These are phyloP conservation scores for Hypoxylon lienhwacheense DNA, from an alignment of 495 filamentous ascomycete species.

Conservation along the genomic window DNA sequence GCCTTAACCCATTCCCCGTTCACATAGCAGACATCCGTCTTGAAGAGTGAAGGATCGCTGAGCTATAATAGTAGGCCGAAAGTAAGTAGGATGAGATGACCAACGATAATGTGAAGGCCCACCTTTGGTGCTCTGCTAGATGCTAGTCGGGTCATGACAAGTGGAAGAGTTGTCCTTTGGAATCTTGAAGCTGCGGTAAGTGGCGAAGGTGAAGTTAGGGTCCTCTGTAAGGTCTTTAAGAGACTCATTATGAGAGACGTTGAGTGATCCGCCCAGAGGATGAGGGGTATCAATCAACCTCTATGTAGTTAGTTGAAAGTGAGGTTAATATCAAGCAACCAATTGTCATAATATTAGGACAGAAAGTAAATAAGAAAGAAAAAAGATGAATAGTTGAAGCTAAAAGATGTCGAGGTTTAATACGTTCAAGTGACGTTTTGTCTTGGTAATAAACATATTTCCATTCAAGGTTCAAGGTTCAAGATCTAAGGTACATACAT, in stretches of 20 bases:
- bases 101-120: not conserved
- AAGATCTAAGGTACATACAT: too few relatives aligned
- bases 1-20: conserved; percentile 83
- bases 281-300: not conserved
- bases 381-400: too few relatives aligned
- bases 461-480: too few relatives aligned
- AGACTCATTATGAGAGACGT: conserved; percentile 24
- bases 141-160: conserved; percentile 40
- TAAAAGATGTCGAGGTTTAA: conserved; percentile 1
- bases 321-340: not conserved
- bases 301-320: conserved; percentile 3
- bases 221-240: conserved; percentile 40
- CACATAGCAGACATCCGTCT: conserved; percentile 75
- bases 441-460: conserved; percentile 21
- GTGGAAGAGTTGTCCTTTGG: conserved; percentile 41
- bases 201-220: conserved; percentile 38
- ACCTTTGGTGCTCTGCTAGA: conserved; percentile 53
- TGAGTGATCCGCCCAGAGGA: not conserved
- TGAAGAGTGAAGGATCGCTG: conserved; percentile 80
- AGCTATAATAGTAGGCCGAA: conserved; percentile 54
- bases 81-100: conserved; percentile 1
- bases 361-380: too few relatives aligned
- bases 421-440: conserved; percentile 23
- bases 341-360: conserved; percentile 8
- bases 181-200: conserved; percentile 41